Evolutionary conservation across 164 flowering plant genomes (phyloP).

Genomic region (Pachysandra terminalis): DNA sequence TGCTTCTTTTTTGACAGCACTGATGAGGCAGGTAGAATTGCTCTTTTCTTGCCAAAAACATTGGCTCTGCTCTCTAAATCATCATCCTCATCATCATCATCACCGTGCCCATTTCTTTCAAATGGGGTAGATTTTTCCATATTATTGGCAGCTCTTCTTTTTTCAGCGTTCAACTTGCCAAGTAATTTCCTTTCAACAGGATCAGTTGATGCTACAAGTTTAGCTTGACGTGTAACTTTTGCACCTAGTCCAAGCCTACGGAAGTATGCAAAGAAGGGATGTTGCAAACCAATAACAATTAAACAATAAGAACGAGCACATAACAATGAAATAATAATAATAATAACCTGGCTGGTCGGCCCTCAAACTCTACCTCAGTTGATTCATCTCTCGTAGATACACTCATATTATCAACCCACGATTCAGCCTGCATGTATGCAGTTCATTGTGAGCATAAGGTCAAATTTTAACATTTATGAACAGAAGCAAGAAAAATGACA

Average conservation of each 20-base stretch:
- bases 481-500: background rate
- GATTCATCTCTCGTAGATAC: slow-evolving; percentile 35
- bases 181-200: slow-evolving; percentile 53
- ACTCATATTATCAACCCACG: slow-evolving; percentile 69
- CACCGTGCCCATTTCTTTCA: slow-evolving; percentile 22
- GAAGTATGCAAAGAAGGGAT: background rate
- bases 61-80: slow-evolving; percentile 53
- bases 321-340: background rate
- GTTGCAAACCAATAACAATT: background rate
- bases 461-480: background rate
- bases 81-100: slow-evolving; percentile 26
- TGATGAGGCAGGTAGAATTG: slow-evolving; percentile 11
- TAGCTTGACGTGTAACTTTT: slow-evolving; percentile 33
- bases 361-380: slow-evolving; percentile 28
- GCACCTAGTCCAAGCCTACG: slow-evolving; percentile 61
- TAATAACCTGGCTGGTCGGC: slow-evolving; percentile 50
- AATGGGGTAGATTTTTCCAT: slow-evolving; percentile 27
- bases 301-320: background rate
- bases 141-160: slow-evolving; percentile 36
- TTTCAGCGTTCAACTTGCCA: slow-evolving; percentile 40
- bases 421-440: slow-evolving; percentile 51
- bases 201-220: slow-evolving; percentile 28
- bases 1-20: slow-evolving; percentile 31
- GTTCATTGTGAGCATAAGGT: background rate
- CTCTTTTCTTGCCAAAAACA: slow-evolving; percentile 53